phyloP scores from a whole-genome alignment of 1,284 basidiomycete species.

The Ustilago vetiveriae region DNA sequence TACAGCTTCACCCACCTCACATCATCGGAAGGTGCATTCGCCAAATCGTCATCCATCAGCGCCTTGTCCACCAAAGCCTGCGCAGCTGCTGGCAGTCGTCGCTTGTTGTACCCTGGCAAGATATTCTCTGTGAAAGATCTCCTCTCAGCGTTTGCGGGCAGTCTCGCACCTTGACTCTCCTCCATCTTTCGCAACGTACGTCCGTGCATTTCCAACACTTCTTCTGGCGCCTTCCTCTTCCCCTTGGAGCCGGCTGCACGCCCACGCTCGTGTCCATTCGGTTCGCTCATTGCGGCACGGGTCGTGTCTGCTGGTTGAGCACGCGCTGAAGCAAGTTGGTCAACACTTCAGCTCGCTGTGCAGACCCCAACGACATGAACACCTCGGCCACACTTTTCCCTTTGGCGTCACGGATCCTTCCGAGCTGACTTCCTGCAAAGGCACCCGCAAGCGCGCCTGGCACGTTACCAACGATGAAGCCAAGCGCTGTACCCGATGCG shows the following conservation, averaged over 20 bases:
- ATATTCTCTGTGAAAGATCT: slow-evolving; percentile 3
- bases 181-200: slow-evolving; percentile 1
- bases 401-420: slow-evolving; percentile 65
- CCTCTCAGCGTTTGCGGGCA: slow-evolving; percentile 6
- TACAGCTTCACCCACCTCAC: slow-evolving; percentile 25
- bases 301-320: slow-evolving; percentile 67
- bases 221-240: not conserved
- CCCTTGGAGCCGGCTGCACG: slow-evolving; percentile 2
- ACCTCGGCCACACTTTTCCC: slow-evolving; percentile 71
- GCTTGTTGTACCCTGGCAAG: slow-evolving; percentile 13
- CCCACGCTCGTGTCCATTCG: not conserved
- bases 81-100: slow-evolving; percentile 10
- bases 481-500: slow-evolving; percentile 58
- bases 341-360: slow-evolving; percentile 84
- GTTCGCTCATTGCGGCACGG: slow-evolving; percentile 22
- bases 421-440: slow-evolving; percentile 59
- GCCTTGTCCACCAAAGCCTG: slow-evolving; percentile 26
- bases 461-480: slow-evolving; percentile 60
- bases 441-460: slow-evolving; percentile 62
- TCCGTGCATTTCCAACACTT: not conserved
- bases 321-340: slow-evolving; percentile 88
- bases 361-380: slow-evolving; percentile 80
- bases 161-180: not conserved
- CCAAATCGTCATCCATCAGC: slow-evolving; percentile 18
- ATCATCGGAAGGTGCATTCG: slow-evolving; percentile 12